Conservation (phyloP, 164 flowering plant genomes). For the Aristolochia fimbriata region DNA sequence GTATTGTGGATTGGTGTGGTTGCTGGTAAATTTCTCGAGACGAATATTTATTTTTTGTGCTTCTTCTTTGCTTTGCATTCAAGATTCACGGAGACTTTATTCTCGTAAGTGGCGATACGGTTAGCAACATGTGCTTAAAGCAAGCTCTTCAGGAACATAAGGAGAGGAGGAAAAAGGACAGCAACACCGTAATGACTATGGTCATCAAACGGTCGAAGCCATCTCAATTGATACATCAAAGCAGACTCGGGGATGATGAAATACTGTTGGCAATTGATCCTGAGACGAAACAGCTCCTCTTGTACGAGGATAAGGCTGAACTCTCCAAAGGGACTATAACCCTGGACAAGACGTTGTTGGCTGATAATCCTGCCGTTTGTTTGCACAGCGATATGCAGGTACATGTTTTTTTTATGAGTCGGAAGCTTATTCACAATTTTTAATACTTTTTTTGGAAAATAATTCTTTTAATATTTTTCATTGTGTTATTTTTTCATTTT, state of each 20-base stretch:
- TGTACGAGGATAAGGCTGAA: slow-evolving; percentile 74
- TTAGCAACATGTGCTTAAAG: slow-evolving; percentile 86
- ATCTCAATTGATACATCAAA: slow-evolving; percentile 59
- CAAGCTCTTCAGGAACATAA: slow-evolving; percentile 76
- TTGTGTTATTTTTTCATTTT: too few relatives aligned
- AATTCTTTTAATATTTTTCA: too few relatives aligned
- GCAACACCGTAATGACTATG: slow-evolving; percentile 91
- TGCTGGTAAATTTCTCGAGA: not conserved
- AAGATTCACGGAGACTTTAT: slow-evolving; percentile 91
- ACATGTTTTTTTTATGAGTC: not conserved
- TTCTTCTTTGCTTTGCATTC: slow-evolving; percentile 3
- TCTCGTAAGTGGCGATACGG: slow-evolving; percentile 87
- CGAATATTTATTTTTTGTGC: not conserved
- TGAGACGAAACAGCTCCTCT: slow-evolving; percentile 65
- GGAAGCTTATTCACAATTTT: too few relatives aligned
- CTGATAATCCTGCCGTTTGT: slow-evolving; percentile 47
- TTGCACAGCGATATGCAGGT: slow-evolving; percentile 90
- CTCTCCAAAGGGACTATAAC: slow-evolving; percentile 42
- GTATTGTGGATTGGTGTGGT: not conserved
- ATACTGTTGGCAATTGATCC: slow-evolving; percentile 86
- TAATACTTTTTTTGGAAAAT: too few relatives aligned
- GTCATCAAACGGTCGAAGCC: slow-evolving; percentile 77
- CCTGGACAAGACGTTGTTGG: slow-evolving; percentile 58
- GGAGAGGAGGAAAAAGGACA: slow-evolving; percentile 76
- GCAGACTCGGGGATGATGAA: slow-evolving; percentile 92